Conservation (phyloP, 1,284 basidiomycete genomes). For the Trametes pubescens region DNA sequence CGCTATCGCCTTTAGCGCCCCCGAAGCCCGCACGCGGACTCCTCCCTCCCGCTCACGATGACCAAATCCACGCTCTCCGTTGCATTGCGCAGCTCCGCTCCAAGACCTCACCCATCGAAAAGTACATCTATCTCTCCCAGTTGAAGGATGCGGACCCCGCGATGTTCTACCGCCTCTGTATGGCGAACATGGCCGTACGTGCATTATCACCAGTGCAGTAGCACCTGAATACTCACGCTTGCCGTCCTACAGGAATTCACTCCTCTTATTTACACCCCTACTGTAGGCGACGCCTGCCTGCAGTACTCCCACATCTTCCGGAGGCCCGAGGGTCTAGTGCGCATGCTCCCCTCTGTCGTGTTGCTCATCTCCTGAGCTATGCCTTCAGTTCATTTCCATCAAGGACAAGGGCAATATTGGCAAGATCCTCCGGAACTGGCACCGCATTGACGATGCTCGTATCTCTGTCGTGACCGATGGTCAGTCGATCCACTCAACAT, state of each 20-base stretch:
- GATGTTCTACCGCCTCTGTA: constrained; percentile 79
- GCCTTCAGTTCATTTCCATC: constrained; percentile 78
- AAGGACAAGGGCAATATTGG: constrained; percentile 86
- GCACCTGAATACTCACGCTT: not conserved
- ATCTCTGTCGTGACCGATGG: constrained; percentile 93
- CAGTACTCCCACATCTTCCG: constrained; percentile 87
- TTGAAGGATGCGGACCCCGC: constrained; percentile 76
- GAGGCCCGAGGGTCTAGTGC: constrained; percentile 79
- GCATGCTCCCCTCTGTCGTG: constrained; percentile 37
- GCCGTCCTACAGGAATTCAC: constrained; percentile 64
- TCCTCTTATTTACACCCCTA: constrained; percentile 92
- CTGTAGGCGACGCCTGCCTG: constrained; percentile 91
- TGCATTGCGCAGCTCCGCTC: constrained; percentile 75
- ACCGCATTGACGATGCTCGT: constrained; percentile 74
- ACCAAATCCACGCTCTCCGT: constrained; percentile 63
- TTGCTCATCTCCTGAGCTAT: constrained; percentile 26
- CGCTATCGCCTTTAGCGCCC: constrained; percentile 50
- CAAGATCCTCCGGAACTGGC: constrained; percentile 80
- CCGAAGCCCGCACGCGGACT: constrained; percentile 61
- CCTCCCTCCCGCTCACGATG: constrained; percentile 68
- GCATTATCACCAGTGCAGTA: not conserved
- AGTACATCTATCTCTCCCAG: constrained; percentile 83
- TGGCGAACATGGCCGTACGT: constrained; percentile 67
- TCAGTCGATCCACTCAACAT: constrained; percentile 36
- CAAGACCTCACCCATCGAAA: constrained; percentile 78